Conservation (phyloP, 1,284 basidiomycete genomes). For the Inonotus obliquus region DNA sequence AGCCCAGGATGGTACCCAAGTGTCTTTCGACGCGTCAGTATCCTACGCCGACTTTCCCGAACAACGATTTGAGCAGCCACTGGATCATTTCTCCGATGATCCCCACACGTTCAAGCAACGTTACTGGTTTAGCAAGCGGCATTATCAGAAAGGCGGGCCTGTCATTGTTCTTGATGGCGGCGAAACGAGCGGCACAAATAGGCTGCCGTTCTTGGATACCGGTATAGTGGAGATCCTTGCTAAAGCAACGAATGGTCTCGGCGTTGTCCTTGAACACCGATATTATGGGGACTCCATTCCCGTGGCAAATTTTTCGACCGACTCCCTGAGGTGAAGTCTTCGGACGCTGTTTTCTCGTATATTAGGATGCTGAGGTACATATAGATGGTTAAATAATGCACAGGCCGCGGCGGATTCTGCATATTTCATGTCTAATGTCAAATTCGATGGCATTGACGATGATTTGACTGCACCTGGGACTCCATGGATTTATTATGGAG, state of each 20-base stretch:
- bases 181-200: conserved; percentile 73
- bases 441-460: conserved; percentile 68
- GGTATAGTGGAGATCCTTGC: conserved; percentile 86
- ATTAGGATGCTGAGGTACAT: conserved; percentile 26
- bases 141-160: conserved; percentile 74
- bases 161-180: conserved; percentile 83
- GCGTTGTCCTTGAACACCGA: conserved; percentile 89
- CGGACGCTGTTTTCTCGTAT: neutral
- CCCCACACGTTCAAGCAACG: conserved; percentile 62
- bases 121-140: conserved; percentile 87
- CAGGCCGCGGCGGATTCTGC: conserved; percentile 92
- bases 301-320: conserved; percentile 75
- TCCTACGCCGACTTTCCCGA: conserved; percentile 40
- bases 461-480: conserved; percentile 64
- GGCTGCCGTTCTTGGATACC: conserved; percentile 69
- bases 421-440: conserved; percentile 81
- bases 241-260: conserved; percentile 77
- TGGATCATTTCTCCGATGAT: conserved; percentile 69
- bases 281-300: conserved; percentile 84
- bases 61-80: conserved; percentile 76
- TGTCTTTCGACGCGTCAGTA: neutral
- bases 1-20: neutral
- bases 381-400: conserved; percentile 81
- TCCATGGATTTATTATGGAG: conserved; percentile 95
- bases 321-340: conserved; percentile 58